Percentiles rank a stretch among this genome's conserved stretches.
These are phyloP conservation scores for Capniomyces stellatus DNA, from an alignment of 371 early-diverging fungal species.

Conservation along the genomic window DNA sequence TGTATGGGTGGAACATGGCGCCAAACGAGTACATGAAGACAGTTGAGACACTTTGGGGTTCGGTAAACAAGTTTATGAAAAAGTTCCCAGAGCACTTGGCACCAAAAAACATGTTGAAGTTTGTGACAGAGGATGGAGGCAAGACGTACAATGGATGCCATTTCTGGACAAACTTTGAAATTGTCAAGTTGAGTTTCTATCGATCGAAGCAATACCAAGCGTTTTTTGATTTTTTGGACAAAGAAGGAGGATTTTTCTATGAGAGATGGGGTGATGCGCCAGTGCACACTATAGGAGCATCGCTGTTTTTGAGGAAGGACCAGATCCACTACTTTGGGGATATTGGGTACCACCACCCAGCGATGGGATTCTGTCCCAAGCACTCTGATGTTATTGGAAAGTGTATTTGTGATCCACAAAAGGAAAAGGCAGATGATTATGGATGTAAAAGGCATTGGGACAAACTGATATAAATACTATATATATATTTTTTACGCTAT, in stretches of 20 bases:
- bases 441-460: conserved; percentile 1
- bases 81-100: conserved; percentile 23
- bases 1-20: conserved; percentile 47
- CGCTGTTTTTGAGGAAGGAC: conserved; percentile 50
- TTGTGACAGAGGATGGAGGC: conserved; percentile 26
- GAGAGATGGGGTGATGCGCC: conserved; percentile 58
- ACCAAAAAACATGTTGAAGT: conserved; percentile 23
- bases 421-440: background rate
- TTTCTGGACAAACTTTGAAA: conserved; percentile 28
- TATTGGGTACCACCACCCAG: conserved; percentile 56
- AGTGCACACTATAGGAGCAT: conserved; percentile 76
- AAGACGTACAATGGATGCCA: conserved; percentile 25
- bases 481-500: no score
- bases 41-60: conserved; percentile 52
- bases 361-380: conserved; percentile 44
- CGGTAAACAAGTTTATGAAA: conserved; percentile 29
- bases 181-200: conserved; percentile 21
- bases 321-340: conserved; percentile 82
- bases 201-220: conserved; percentile 27
- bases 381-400: background rate
- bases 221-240: conserved; percentile 40
- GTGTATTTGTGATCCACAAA: conserved; percentile 2
- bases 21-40: conserved; percentile 51
- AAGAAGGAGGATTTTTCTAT: conserved; percentile 48
- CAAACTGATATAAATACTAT: no score